Evolutionary conservation across 345 rosid genomes (phyloP).

Genomic region (Populus euphratica): DNA sequence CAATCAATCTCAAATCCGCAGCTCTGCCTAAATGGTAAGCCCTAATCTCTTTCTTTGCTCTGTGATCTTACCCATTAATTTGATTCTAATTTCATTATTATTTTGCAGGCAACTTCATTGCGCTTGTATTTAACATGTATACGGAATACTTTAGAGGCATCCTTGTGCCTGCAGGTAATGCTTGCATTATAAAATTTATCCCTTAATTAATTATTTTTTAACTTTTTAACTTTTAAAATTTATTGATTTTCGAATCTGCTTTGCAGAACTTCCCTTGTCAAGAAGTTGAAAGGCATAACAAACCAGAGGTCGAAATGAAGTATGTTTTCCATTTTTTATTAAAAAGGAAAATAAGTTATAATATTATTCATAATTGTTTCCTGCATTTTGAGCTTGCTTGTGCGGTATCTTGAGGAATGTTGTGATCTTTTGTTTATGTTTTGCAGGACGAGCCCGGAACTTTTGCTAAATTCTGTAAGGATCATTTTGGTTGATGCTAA

Average conservation of each 20-base stretch:
- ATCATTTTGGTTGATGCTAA: constrained; percentile 13
- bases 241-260: not conserved
- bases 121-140: constrained; percentile 78
- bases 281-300: constrained; percentile 99
- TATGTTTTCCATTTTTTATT: constrained; percentile 38
- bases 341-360: no score
- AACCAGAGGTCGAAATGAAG: constrained; percentile 98
- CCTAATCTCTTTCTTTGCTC: not conserved
- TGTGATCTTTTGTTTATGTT: constrained; percentile 13
- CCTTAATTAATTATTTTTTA: not conserved
- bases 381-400: not conserved
- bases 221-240: not conserved
- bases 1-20: no score
- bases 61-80: not conserved
- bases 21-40: not conserved
- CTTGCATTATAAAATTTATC: not conserved
- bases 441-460: constrained; percentile 94
- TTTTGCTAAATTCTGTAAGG: constrained; percentile 89
- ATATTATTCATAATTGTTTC: no score
- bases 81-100: not conserved
- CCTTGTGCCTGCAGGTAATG: constrained; percentile 87
- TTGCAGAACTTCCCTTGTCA: constrained; percentile 97
- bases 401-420: not conserved
- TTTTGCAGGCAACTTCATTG: constrained; percentile 60
- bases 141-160: constrained; percentile 85